phyloP scores from a whole-genome alignment of 345 rosid species.

The Moricandia arvensis region DNA sequence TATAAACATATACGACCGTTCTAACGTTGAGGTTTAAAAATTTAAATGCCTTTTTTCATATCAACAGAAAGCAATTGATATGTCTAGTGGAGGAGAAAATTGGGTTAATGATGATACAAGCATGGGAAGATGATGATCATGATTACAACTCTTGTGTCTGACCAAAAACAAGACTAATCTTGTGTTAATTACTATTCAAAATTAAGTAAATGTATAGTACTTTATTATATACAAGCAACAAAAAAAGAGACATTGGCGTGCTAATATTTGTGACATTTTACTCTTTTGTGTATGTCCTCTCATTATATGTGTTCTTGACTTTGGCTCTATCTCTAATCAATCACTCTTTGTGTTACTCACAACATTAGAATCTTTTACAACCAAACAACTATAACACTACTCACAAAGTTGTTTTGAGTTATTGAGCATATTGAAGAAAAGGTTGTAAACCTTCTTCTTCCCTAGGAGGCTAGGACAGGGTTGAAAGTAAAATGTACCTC shows the following conservation, averaged over 20 bases:
- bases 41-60: background rate
- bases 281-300: slow-evolving; percentile 28
- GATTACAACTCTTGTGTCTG: slow-evolving; percentile 24
- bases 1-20: slow-evolving; percentile 37
- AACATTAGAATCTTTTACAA: background rate
- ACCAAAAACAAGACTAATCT: slow-evolving; percentile 1
- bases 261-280: slow-evolving; percentile 26
- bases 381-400: background rate
- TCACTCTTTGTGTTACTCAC: slow-evolving; percentile 25
- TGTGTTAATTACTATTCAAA: slow-evolving; percentile 12
- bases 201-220: background rate
- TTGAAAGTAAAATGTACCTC: background rate
- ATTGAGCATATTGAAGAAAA: background rate
- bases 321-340: background rate
- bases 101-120: slow-evolving; percentile 35
- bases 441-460: background rate
- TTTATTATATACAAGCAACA: background rate
- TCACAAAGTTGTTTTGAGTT: background rate
- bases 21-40: slow-evolving; percentile 6
- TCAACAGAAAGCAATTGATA: slow-evolving; percentile 17
- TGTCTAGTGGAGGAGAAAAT: slow-evolving; percentile 28
- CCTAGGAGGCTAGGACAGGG: background rate
- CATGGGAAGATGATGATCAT: slow-evolving; percentile 38
- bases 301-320: slow-evolving; percentile 30
- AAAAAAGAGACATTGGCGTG: slow-evolving; percentile 33